Conservation (phyloP, 1,284 basidiomycete species). For the Mycosarcoma mackinlayi region DNA sequence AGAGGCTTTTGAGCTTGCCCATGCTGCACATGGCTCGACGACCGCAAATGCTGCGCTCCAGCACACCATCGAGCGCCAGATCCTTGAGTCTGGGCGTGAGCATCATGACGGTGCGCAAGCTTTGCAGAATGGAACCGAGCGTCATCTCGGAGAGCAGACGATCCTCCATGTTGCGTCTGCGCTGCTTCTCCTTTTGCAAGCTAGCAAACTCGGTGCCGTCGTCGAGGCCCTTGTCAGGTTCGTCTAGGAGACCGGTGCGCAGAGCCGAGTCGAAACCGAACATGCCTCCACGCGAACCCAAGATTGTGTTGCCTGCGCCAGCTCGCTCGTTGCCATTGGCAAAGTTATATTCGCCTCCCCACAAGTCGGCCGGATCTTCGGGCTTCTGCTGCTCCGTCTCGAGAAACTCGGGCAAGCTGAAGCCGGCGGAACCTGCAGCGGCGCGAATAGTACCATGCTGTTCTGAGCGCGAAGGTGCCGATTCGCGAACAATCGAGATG, state of each 20-base stretch:
- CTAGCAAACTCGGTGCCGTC: conserved; percentile 39
- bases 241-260: conserved; percentile 34
- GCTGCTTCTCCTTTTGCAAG: conserved; percentile 29
- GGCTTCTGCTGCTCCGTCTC: conserved; percentile 47
- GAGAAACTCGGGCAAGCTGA: conserved; percentile 36
- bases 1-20: conserved; percentile 52
- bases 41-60: conserved; percentile 52
- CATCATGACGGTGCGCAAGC: conserved; percentile 42
- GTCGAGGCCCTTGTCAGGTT: conserved; percentile 28
- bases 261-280: conserved; percentile 48
- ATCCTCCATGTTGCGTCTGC: conserved; percentile 41
- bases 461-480: conserved; percentile 1
- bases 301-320: conserved; percentile 44
- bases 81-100: conserved; percentile 45
- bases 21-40: conserved; percentile 47
- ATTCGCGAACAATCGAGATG: conserved; percentile 31
- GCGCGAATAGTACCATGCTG: conserved; percentile 10
- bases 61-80: conserved; percentile 50
- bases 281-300: conserved; percentile 47
- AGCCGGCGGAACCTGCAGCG: conserved; percentile 7
- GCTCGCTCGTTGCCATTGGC: conserved; percentile 50
- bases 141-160: conserved; percentile 50
- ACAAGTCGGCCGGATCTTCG: conserved; percentile 46
- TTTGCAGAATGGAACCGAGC: conserved; percentile 46
- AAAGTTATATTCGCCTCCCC: conserved; percentile 48